Conservation (phyloP, 2,329 filamentous ascomycete species). For the Cladophialophora carrionii region DNA sequence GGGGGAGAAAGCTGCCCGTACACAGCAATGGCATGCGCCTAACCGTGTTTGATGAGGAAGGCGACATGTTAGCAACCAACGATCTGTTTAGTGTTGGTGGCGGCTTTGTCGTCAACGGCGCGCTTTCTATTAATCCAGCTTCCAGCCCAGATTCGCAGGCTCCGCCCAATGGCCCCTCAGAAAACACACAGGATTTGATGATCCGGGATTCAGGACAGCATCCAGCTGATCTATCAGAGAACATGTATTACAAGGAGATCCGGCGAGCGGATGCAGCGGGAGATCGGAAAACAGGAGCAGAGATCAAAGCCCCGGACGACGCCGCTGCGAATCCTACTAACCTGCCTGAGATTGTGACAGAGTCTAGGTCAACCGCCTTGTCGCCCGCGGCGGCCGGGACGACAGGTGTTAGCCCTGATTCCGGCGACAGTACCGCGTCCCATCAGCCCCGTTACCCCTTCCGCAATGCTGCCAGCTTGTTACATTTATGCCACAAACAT, state of each 20-base stretch:
- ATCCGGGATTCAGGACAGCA: slow-evolving; percentile 22
- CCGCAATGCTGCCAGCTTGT: slow-evolving; percentile 28
- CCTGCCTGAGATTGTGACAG: not conserved
- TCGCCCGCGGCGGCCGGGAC: not conserved
- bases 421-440: not conserved
- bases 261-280: slow-evolving; percentile 21
- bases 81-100: slow-evolving; percentile 35
- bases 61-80: slow-evolving; percentile 31
- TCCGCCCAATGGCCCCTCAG: not conserved
- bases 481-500: slow-evolving; percentile 32
- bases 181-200: not conserved
- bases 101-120: slow-evolving; percentile 34
- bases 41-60: slow-evolving; percentile 30
- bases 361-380: not conserved
- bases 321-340: not conserved
- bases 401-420: not conserved
- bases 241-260: slow-evolving; percentile 33
- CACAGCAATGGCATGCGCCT: slow-evolving; percentile 35
- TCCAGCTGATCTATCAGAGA: slow-evolving; percentile 28
- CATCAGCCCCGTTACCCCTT: slow-evolving; percentile 28
- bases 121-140: slow-evolving; percentile 10
- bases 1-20: slow-evolving; percentile 29
- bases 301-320: slow-evolving; percentile 9
- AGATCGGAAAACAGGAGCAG: slow-evolving; percentile 21
- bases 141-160: not conserved